Evolutionary conservation across 768 basidiomycete species (phyloP).

Genomic region (Lactarius sanguifluus): DNA sequence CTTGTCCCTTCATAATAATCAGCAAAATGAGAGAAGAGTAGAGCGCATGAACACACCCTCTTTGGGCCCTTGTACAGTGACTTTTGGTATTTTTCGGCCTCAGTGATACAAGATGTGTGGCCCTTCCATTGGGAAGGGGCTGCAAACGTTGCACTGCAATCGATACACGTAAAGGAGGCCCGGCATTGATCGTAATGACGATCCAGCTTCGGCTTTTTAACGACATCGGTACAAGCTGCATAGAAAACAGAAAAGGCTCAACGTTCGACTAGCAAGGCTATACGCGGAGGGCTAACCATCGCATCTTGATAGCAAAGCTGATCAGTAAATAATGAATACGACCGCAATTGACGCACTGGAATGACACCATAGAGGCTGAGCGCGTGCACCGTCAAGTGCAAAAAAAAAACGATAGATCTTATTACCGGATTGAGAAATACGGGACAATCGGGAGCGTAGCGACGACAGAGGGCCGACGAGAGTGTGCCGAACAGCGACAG

Average conservation of each 20-base stretch:
- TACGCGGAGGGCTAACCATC: conserved; percentile 27
- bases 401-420: neutral
- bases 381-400: neutral
- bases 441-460: no score
- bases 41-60: conserved; percentile 38
- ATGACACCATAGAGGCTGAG: conserved; percentile 26
- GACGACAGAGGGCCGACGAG: no score
- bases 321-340: conserved; percentile 26
- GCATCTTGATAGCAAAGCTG: conserved; percentile 21
- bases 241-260: conserved; percentile 5
- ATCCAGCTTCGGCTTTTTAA: conserved; percentile 93
- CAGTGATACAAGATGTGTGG: conserved; percentile 82
- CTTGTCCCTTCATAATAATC: conserved; percentile 1
- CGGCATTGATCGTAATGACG: conserved; percentile 66
- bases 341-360: conserved; percentile 25
- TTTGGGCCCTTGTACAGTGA: conserved; percentile 79
- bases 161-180: conserved; percentile 76
- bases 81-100: conserved; percentile 94
- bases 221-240: conserved; percentile 76
- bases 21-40: conserved; percentile 33
- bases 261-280: neutral
- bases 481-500: no score
- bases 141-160: conserved; percentile 84
- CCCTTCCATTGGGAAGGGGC: conserved; percentile 74
- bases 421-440: neutral